Evolutionary conservation across 192 early-diverging fungal species (phyloP), one percentile per base, ranked within the genome.

Genomic region (Pilaira anomala): DNA sequence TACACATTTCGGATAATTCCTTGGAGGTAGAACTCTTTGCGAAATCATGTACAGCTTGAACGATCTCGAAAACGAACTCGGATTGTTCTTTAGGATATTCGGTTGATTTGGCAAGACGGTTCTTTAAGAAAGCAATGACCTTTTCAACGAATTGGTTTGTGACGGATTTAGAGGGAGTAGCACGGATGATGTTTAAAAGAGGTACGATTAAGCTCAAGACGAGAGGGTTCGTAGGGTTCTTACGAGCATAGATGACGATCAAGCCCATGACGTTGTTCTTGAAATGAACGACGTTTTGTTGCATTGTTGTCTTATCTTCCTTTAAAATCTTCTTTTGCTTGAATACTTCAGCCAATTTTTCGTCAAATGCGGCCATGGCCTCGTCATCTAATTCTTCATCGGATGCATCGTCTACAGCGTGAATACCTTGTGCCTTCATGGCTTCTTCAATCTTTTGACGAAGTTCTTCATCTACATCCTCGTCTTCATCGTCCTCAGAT

Each of bases 341-440:
- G 74, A 98, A 98, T 55, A 98, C 93, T 68, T 96, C 96, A 8
- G 88, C 87, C 48, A 98, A 76, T 73, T 98, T 96, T 46, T 87
- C 86, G 73, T 98, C 96, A 77, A 93, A 96, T 39, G 76, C 76
- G 14, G 51, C 74, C 67, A 79, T 78, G 16, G 77, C 75, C 39
- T 71, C 76, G 52, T 78, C 76, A n/a, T 72, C 78, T 18, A 72
- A 46, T n/a, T 69, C 66, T 18, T 69, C 72, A 14, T 78, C 76
- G 7, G 60, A 68, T 36, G 65, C 65, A 26, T 78, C 85, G 44
- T 86, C 85, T 28, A 87, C 85, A 16, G 68, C 81, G 29, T 80
- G 68, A 48, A 56, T 77, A 18, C 74, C 83, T 59, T 80, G 81
- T 25, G 73, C 78, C 40, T 78, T 85, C 69, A 92, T 74, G 6